These are phyloP conservation scores for Sugiyamaella sp. DNA, from an alignment of 1,139 yeast species.

Conservation along the genomic window DNA sequence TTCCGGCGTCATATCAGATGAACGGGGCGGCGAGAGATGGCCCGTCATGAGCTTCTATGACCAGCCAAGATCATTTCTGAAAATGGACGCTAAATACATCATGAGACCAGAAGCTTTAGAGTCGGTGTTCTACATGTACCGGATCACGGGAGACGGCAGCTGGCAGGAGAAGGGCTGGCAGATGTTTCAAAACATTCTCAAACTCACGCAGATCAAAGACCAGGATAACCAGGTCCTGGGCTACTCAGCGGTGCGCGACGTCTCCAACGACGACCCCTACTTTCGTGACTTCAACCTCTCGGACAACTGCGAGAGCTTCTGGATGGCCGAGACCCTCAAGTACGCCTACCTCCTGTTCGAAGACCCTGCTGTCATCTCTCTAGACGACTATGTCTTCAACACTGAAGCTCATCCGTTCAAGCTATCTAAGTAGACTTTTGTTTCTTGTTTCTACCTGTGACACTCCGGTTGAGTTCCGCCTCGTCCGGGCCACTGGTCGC, in stretches of 20 bases:
- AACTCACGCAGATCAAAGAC: conserved; percentile 30
- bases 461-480: no score
- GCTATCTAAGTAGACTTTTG: neutral
- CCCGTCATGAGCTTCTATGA: conserved; percentile 39
- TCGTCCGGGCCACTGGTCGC: neutral
- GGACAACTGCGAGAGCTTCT: conserved; percentile 65
- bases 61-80: conserved; percentile 42
- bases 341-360: conserved; percentile 72
- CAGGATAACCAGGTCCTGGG: conserved; percentile 50
- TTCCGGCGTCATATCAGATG: conserved; percentile 21
- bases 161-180: conserved; percentile 76
- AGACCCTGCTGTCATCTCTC: conserved; percentile 58
- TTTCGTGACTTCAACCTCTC: conserved; percentile 28
- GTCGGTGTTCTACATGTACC: conserved; percentile 70
- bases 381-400: conserved; percentile 74
- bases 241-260: conserved; percentile 55
- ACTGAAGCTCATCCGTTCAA: conserved; percentile 78
- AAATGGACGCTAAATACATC: conserved; percentile 55
- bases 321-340: conserved; percentile 81
- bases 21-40: conserved; percentile 33
- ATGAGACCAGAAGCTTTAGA: conserved; percentile 80
- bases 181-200: conserved; percentile 57
- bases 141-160: conserved; percentile 69
- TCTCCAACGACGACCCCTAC: conserved; percentile 44
- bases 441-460: neutral